Percentiles rank a stretch among this genome's conserved stretches.
Evolutionary conservation across 129 eudicot species (phyloP).

Genomic region (Centaurea solstitialis): DNA sequence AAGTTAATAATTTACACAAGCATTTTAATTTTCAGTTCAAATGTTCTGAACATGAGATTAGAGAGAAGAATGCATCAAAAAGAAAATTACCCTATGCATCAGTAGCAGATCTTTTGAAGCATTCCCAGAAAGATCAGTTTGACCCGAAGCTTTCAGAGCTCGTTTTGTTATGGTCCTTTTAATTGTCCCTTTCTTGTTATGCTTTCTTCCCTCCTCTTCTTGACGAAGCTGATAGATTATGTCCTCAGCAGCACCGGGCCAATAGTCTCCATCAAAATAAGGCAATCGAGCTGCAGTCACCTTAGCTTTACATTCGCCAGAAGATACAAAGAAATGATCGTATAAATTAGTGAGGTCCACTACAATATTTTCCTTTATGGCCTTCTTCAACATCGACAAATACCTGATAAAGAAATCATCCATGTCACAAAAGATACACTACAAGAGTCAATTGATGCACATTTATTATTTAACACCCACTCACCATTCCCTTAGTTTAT

Average conservation of each 20-base stretch:
- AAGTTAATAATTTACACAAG: not conserved
- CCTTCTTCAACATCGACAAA: conserved; percentile 87
- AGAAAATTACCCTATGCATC: conserved; percentile 77
- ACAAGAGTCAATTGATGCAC: not conserved
- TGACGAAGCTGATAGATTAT: conserved; percentile 74
- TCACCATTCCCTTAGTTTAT: conserved; percentile 96
- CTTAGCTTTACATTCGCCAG: conserved; percentile 94
- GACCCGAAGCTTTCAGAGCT: conserved; percentile 85
- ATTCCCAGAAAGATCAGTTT: conserved; percentile 89
- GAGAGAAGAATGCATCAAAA: not conserved
- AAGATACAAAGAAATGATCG: conserved; percentile 79
- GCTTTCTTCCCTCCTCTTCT: conserved; percentile 91
- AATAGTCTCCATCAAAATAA: conserved; percentile 97
- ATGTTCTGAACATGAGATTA: too few species aligned
- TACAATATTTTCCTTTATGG: conserved; percentile 79
- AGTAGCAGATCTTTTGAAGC: conserved; percentile 88
- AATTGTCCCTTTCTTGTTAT: conserved; percentile 62
- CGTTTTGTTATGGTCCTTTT: conserved; percentile 78
- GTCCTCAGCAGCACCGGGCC: conserved; percentile 99
- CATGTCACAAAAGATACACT: conserved; percentile 10
- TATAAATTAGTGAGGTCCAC: conserved; percentile 80
- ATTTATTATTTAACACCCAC: conserved; percentile 29
- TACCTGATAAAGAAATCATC: conserved; percentile 55
- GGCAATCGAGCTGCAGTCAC: conserved; percentile 96
- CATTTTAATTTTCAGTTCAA: too few species aligned